Conservation (phyloP, 192 early-diverging fungal species). For the Coemansia sp. region DNA sequence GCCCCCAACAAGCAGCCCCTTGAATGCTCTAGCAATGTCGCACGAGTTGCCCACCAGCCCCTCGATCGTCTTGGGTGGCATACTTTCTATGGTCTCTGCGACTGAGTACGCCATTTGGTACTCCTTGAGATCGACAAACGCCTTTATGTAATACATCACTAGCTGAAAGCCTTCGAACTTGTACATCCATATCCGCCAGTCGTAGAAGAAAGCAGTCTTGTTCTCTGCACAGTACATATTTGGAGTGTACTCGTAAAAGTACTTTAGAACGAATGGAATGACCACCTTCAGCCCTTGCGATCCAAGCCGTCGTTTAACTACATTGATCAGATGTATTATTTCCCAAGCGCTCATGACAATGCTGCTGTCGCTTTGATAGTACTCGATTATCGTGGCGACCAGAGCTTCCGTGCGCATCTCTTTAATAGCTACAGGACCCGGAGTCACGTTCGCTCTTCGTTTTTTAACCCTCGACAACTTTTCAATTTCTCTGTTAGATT, state of each 20-base stretch:
- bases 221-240: neutral
- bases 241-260: neutral
- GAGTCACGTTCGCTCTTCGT: neutral
- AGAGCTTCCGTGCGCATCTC: neutral
- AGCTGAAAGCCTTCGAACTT: neutral
- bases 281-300: neutral
- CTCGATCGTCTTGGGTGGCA: constrained; percentile 6
- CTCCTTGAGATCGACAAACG: neutral
- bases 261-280: constrained; percentile 1
- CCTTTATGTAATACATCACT: neutral
- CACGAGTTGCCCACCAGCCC: neutral
- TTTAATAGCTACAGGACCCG: neutral
- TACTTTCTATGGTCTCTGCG: neutral
- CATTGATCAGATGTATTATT: neutral
- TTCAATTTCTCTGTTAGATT: neutral
- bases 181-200: neutral
- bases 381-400: neutral
- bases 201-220: neutral
- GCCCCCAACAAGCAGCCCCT: neutral
- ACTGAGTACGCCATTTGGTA: neutral
- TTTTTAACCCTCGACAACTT: neutral
- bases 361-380: neutral
- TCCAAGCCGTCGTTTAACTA: neutral
- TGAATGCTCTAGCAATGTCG: neutral
- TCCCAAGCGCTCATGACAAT: constrained; percentile 3